These are phyloP conservation scores for Gonapodya prolifera DNA, from an alignment of 192 early-diverging fungal genomes.

Conservation along the genomic window DNA sequence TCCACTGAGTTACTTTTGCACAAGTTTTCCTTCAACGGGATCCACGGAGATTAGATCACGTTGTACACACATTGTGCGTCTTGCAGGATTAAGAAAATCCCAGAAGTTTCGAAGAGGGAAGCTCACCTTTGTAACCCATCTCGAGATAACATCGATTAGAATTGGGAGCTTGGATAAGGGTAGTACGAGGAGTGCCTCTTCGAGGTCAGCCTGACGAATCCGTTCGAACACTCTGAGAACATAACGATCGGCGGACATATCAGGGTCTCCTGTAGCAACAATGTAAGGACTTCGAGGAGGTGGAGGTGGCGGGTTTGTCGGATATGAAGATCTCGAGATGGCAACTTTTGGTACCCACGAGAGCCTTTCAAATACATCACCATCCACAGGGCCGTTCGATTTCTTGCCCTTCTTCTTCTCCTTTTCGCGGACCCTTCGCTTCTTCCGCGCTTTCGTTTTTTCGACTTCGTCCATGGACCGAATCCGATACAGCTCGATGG, in stretches of 20 bases:
- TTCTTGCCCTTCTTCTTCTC: conserved; percentile 30
- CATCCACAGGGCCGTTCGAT: no score
- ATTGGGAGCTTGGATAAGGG: conserved; percentile 69
- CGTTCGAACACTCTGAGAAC: conserved; percentile 64
- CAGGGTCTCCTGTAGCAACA: conserved; percentile 41
- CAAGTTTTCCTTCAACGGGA: conserved; percentile 5
- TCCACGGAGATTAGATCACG: background rate
- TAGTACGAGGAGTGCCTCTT: conserved; percentile 79
- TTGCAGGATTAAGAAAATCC: no score
- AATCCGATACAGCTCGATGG: conserved; percentile 73
- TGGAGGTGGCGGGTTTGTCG: no score
- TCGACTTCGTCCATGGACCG: conserved; percentile 65
- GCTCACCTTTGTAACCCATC: conserved; percentile 66
- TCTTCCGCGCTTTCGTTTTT: conserved; percentile 67
- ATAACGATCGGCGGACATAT: conserved; percentile 58
- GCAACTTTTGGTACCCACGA: no score
- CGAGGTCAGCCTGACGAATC: conserved; percentile 72
- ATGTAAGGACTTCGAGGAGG: conserved; percentile 48
- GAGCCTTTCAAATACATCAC: no score
- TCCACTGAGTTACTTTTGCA: no score
- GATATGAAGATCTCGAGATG: no score
- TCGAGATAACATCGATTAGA: conserved; percentile 61
- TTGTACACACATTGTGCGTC: background rate
- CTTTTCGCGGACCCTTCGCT: conserved; percentile 68
- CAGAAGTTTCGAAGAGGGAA: background rate